Percentiles rank a stretch among this genome's conserved stretches.
These are phyloP conservation scores for Fragaria nilgerrensis DNA, from an alignment of 306 rosid species.

Conservation along the genomic window DNA sequence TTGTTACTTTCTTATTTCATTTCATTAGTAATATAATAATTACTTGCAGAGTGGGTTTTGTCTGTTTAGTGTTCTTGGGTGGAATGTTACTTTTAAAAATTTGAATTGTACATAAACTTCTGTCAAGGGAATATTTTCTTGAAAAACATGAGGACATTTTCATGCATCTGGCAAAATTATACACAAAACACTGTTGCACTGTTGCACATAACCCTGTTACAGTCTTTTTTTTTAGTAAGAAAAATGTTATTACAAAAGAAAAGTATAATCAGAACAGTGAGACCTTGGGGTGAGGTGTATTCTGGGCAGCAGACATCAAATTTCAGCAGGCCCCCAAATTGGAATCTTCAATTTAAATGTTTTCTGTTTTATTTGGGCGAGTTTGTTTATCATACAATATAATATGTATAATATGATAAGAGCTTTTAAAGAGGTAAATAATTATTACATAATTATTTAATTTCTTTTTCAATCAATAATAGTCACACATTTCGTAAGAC, in stretches of 20 bases:
- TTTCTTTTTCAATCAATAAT: no score
- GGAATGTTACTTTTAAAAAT: slow-evolving; percentile 4
- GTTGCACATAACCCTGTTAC: not conserved
- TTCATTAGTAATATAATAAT: not conserved
- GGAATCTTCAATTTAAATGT: not conserved
- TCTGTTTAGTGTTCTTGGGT: slow-evolving; percentile 4
- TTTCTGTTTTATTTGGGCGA: not conserved
- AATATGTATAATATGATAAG: no score
- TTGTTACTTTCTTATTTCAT: not conserved
- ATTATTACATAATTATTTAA: no score
- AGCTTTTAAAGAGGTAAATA: no score
- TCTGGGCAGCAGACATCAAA: not conserved
- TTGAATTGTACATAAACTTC: not conserved
- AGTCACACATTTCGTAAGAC: no score
- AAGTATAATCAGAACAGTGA: not conserved
- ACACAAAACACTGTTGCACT: not conserved
- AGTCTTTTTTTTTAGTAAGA: no score
- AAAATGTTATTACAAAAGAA: not conserved
- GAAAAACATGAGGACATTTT: not conserved
- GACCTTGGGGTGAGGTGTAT: not conserved
- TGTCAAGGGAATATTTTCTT: not conserved
- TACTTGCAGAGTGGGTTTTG: not conserved
- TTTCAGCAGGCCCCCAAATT: not conserved
- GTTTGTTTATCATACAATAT: no score
- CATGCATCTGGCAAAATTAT: not conserved